phyloP scores from a whole-genome alignment of 2,329 filamentous ascomycete genomes.

The Aspergillus phoenicis region DNA sequence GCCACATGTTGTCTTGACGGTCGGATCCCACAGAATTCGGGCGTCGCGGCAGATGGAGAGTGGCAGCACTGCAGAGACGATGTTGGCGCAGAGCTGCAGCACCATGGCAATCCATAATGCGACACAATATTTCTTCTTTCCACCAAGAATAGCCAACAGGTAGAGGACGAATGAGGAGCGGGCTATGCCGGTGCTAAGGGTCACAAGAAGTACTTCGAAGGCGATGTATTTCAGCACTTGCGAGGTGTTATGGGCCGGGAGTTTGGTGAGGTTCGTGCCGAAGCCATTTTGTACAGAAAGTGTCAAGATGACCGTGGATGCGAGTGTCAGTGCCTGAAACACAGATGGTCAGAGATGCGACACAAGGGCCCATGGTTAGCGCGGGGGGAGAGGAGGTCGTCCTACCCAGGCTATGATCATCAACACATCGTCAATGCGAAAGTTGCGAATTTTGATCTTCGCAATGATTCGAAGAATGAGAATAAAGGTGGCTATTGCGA shows the following conservation, averaged over 20 bases:
- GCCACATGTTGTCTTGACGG: conserved; percentile 29
- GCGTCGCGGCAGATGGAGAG: conserved; percentile 32
- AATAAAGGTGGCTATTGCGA: conserved; percentile 30
- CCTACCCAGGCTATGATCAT: conserved; percentile 33
- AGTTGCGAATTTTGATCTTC: conserved; percentile 34
- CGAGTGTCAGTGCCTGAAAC: conserved; percentile 27
- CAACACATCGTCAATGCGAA: conserved; percentile 32
- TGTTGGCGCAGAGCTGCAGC: conserved; percentile 31
- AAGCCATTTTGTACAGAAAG: conserved; percentile 32
- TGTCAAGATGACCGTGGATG: conserved; percentile 28
- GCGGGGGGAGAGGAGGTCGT: neutral
- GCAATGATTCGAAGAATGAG: conserved; percentile 30
- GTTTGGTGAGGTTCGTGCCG: conserved; percentile 22
- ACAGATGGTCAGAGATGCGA: neutral
- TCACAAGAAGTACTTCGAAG: conserved; percentile 32
- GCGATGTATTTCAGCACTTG: conserved; percentile 32
- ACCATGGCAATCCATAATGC: conserved; percentile 27
- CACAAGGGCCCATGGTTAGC: neutral
- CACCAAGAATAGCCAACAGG: conserved; percentile 30
- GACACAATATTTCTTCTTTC: conserved; percentile 26
- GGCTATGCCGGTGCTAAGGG: conserved; percentile 34
- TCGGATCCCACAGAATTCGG: conserved; percentile 28
- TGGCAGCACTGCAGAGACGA: conserved; percentile 30
- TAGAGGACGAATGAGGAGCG: conserved; percentile 33
- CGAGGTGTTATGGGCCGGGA: conserved; percentile 15